Base-by-base conservation (phyloP, 179 eudicot genomes). In the Corrigiola litoralis region DNA sequence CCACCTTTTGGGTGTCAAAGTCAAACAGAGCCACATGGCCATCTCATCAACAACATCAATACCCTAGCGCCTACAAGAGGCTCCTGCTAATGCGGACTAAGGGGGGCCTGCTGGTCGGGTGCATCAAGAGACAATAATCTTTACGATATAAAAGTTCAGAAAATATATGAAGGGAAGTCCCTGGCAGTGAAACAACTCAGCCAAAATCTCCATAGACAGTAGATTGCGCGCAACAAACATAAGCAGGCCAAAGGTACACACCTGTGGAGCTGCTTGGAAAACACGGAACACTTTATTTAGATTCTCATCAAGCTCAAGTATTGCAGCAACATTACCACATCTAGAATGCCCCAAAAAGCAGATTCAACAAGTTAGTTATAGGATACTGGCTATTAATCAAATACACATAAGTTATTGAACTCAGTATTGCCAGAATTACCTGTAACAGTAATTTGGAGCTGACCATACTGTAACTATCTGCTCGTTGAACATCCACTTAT, bases 381-480 rank as follows among this genome's bases (percentile, higher is more conserved):
- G n/a, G n/a, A n/a, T n/a, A 69, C 37, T 27, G 2, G 40, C 36
- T 6, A 42, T 32, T 31, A 16, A 66, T 47, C 52, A 65, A 4
- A 38, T 23, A 57, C 1, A 38, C 5, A 61, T 17, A n/a, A 16
- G 50, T 14, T n/a, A 17, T 37, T n/a, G n/a, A n/a, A n/a, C n/a
- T 38, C 4, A 28, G 46, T 48, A 27, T 17, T 45, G 23, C 21
- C 34, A 49, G 5, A n/a, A 18, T 66, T 67, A 88, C 97, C 97
- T 86, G 63, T 90, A 90, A 75, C 99, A 88, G 74, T 94, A 94
- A 71, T 94, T 94, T 58, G 99, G 97, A 69, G 97, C 97, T 25
- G 99, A 94, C 99, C 99, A 94, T 52, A 94, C 99, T 13, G 99
- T 94, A 66, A 94, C 97, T 59, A 94, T 88, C 81, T 88, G 95